Evolutionary conservation across 2,329 filamentous ascomycete genomes (phyloP), one percentile per base, ranked within the genome.

Genomic region (Fusarium continuum): DNA sequence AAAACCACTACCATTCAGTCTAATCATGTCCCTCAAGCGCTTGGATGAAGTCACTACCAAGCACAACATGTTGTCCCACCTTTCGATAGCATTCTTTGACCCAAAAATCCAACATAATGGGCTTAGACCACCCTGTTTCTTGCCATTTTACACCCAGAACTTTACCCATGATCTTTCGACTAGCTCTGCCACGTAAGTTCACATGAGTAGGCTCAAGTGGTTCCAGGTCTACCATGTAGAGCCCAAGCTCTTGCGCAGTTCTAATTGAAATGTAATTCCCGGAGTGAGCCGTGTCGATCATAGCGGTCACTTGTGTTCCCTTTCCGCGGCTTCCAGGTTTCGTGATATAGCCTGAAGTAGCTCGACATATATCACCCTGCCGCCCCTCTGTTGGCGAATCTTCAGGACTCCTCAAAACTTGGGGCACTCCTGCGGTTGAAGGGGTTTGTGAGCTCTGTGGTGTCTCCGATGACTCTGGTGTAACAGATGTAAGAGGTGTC

Each of bases 211-310:
- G 8, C 2, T 55, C 22, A 4, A 17, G 0, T 1, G n/a, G 6
- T 5, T 28, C 26, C 1, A 51, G 14, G 0, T 14, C 5, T 7
- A 20, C 14, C 0, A 23, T 10, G 0, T 10, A 2, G 1, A 59
- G 14, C 2, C 3, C 8, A 2, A 58, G 8, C 0, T 34, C 2
- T 1, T 1, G 3, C 1, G n/a, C 53, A n/a, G 11, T 22, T 16
- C 8, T 20, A 1, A 52, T 7, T 2, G 45, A 45, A 0, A 51
- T 58, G 5, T 34, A 59, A n/a, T 51, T 58, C 2, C 23, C 6
- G 1, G 3, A 13, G 2, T 16, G 5, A 1, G 0, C 5, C 1
- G 26, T 2, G 11, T 17, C 4, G 9, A n/a, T 14, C 1, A 2
- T 47, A 1, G 26, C 26, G 2, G n/a, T 11, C 6, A 36, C 16